A percentile compares a stretch with the other conserved stretches of the same genome.
Conservation (phyloP, 139 green algal genomes). For the Zygnema cylindricum region DNA sequence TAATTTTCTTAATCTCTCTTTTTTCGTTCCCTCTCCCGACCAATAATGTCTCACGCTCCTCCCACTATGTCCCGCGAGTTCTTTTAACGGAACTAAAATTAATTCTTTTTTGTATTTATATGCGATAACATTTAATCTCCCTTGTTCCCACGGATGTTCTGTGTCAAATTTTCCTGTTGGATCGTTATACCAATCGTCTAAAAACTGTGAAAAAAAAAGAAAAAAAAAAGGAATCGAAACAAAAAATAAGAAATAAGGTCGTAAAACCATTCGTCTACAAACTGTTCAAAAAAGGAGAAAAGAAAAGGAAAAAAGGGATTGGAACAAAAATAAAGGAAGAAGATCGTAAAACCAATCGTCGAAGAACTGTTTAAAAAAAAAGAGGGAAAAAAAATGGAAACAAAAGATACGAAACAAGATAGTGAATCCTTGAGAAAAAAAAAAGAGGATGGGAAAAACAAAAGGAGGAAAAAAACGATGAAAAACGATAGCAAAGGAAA, state of each 20-base stretch:
- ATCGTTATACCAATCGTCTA: neutral
- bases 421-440: no score
- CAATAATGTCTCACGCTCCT: neutral
- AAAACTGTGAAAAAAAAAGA: neutral
- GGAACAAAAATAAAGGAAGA: no score
- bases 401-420: no score
- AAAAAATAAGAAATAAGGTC: neutral
- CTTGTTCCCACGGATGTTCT: neutral
- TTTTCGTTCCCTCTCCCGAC: neutral
- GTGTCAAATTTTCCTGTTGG: neutral
- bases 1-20: neutral
- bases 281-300: neutral
- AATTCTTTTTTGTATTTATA: neutral
- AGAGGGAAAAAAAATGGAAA: no score
- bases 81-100: neutral
- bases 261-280: neutral
- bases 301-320: no score
- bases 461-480: no score
- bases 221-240: neutral
- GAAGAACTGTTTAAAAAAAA: no score
- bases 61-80: neutral
- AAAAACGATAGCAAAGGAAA: no score
- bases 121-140: neutral
- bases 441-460: no score
- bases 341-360: no score